Evolutionary conservation across 768 basidiomycete genomes (phyloP), one percentile per base, ranked within the genome.

Genomic region (Sporobolomyces phaffii): DNA sequence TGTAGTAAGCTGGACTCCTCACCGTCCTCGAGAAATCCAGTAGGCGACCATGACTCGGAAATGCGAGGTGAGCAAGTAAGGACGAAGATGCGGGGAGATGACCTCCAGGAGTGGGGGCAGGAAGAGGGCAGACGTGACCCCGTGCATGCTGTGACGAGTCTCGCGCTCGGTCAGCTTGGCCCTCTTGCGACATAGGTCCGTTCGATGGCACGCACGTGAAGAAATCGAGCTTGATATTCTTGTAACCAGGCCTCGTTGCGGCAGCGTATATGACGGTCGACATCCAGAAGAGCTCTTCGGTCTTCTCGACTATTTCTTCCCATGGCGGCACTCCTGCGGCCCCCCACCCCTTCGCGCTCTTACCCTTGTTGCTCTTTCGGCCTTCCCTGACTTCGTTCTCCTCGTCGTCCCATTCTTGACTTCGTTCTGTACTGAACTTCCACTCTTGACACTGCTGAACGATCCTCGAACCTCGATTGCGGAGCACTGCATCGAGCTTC

Each of bases 281-380:
- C 56, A 70, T 70, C 75, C 73, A 74, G 34, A 56, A 44, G 15
- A 70, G 54, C 58, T 76, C 74, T 54, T 77, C 75, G 33, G 64
- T 64, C 58, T 72, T 72, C 28, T 72, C 69, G 41, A 70, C 74
- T 24, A 73, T 62, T 53, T 76, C 75, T 22, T 58, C 62, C 68
- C 69, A 73, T 1, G 68, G 60, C 15, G 70, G 70, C 38, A 44
- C 48, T 2, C 52, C 54, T 28, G 34, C 20, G 38, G 40, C 41
- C n/a, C 48, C 52, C 13, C 58, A 36, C 14, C 48, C 24, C 50
- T 67, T 50, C 24, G 54, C 68, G 29, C 54, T 52, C 59, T 49
- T 62, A 48, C 56, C 40, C 47, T 62, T 48, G 34, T 31, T 45
- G n/a, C 60, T 49, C 49, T 54, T 48, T 20, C 38, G 13, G 56